Percentiles rank a stretch among this genome's conserved stretches.
phyloP scores from a whole-genome alignment of 2,329 filamentous ascomycete species.

The Dactylonectria estremocensis region DNA sequence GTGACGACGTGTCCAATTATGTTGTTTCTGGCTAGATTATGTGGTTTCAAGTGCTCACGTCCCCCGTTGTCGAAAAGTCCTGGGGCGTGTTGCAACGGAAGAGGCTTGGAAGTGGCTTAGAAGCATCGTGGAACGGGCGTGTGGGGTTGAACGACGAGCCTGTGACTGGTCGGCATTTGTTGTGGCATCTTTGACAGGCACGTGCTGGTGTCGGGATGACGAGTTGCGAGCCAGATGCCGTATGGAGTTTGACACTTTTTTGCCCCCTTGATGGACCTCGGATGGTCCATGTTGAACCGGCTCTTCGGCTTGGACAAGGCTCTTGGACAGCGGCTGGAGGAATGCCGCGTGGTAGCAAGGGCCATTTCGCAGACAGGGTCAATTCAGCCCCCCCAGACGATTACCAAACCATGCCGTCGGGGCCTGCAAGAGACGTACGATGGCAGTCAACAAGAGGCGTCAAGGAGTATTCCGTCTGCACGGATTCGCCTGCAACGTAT shows the following conservation, averaged over 20 bases:
- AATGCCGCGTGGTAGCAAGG: conserved; percentile 6
- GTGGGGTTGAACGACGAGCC: neutral
- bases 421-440: conserved; percentile 20
- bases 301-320: too few relatives aligned
- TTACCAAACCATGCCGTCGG: neutral
- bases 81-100: conserved; percentile 2
- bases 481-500: neutral
- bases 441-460: neutral
- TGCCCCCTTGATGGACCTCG: too few relatives aligned
- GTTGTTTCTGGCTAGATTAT: neutral
- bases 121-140: neutral
- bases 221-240: too few relatives aligned
- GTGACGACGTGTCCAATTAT: conserved; percentile 4
- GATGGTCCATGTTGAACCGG: too few relatives aligned
- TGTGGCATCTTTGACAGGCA: neutral
- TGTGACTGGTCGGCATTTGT: conserved; percentile 12
- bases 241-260: too few relatives aligned
- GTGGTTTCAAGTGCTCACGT: neutral
- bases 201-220: conserved; percentile 3
- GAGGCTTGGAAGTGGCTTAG: conserved; percentile 9
- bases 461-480: neutral
- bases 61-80: neutral
- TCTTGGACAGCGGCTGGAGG: neutral
- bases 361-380: neutral
- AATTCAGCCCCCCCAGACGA: neutral